These are phyloP conservation scores for Fusarium buharicum DNA, from an alignment of 2,329 filamentous ascomycete genomes.

Conservation along the genomic window DNA sequence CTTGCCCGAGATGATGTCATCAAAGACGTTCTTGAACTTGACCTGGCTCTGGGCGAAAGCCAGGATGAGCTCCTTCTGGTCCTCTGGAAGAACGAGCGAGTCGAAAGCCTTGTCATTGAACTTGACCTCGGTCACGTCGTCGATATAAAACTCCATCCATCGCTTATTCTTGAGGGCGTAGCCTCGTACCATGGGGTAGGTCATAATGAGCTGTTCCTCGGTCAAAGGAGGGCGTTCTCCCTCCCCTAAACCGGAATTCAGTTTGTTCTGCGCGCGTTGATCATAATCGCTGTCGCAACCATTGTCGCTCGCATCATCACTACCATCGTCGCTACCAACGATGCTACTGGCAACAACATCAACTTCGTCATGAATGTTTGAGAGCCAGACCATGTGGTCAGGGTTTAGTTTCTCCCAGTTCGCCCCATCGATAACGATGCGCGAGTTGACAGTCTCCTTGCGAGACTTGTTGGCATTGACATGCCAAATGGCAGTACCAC, in stretches of 20 bases:
- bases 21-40: constrained; percentile 56
- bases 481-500: constrained; percentile 51
- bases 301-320: constrained; percentile 25
- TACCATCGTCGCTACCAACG: constrained; percentile 9
- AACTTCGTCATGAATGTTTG: constrained; percentile 3
- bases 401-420: constrained; percentile 49
- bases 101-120: constrained; percentile 63
- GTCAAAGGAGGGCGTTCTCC: constrained; percentile 46
- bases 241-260: not conserved
- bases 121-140: constrained; percentile 55
- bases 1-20: constrained; percentile 65
- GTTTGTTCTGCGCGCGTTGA: not conserved
- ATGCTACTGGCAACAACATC: not conserved
- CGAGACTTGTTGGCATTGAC: constrained; percentile 36
- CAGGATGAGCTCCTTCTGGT: constrained; percentile 63
- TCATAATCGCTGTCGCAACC: not conserved
- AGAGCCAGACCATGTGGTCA: constrained; percentile 41
- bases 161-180: constrained; percentile 61
- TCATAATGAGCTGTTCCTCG: constrained; percentile 55
- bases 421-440: constrained; percentile 47
- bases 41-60: constrained; percentile 61
- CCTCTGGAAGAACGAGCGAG: constrained; percentile 59
- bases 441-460: constrained; percentile 46
- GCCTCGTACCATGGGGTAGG: constrained; percentile 56
- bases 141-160: constrained; percentile 62